phyloP scores from a whole-genome alignment of 495 filamentous ascomycete genomes.

The Penicillium paradoxum region DNA sequence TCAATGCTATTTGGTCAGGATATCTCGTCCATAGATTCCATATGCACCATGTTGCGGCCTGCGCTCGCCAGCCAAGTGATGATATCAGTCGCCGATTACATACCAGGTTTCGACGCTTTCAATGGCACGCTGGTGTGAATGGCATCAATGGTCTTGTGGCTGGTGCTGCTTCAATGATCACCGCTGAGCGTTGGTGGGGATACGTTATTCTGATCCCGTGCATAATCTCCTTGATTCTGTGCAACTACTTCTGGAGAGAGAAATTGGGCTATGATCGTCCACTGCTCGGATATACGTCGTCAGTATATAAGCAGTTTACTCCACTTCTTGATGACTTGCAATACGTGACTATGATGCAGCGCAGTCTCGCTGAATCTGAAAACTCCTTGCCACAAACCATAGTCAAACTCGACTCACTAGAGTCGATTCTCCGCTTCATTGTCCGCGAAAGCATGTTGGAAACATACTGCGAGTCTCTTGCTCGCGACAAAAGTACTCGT shows the following conservation, averaged over 20 bases:
- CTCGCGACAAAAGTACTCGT: constrained; percentile 19
- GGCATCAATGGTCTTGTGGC: constrained; percentile 43
- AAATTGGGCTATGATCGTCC: constrained; percentile 45
- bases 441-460: constrained; percentile 35
- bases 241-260: constrained; percentile 44
- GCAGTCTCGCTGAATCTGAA: constrained; percentile 11
- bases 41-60: constrained; percentile 22
- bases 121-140: constrained; percentile 37
- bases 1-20: constrained; percentile 42
- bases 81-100: constrained; percentile 24
- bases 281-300: constrained; percentile 10
- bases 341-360: constrained; percentile 25
- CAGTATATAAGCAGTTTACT: constrained; percentile 14
- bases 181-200: constrained; percentile 46
- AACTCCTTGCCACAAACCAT: constrained; percentile 8
- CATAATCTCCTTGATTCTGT: constrained; percentile 35
- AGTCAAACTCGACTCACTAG: constrained; percentile 21
- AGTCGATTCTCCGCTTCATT: constrained; percentile 34
- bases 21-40: constrained; percentile 36
- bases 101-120: constrained; percentile 32
- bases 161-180: constrained; percentile 47
- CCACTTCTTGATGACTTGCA: constrained; percentile 28
- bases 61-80: constrained; percentile 12
- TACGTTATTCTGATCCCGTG: constrained; percentile 47
- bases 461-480: constrained; percentile 30